Conservation (phyloP, 805 yeast species). For the Priceomyces castillae region DNA sequence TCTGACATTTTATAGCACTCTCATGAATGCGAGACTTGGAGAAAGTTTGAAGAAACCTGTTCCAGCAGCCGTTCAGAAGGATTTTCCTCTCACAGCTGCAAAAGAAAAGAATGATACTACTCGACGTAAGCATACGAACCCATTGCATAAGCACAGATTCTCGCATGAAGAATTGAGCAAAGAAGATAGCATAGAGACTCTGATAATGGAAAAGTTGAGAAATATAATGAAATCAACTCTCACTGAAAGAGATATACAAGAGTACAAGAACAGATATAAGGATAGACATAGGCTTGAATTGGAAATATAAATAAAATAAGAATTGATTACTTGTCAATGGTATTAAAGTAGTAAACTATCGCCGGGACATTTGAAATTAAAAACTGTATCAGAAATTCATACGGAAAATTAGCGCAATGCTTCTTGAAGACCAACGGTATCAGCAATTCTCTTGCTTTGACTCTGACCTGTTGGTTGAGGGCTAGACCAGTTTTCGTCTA, state of each 20-base stretch:
- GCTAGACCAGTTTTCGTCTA: slow-evolving; percentile 26
- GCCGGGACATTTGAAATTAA: too few species aligned
- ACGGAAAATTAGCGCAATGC: slow-evolving; percentile 16
- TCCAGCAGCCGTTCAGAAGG: too few species aligned
- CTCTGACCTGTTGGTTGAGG: slow-evolving; percentile 6
- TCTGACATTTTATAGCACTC: slow-evolving; percentile 6
- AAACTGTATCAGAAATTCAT: too few species aligned
- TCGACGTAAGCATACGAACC: not conserved
- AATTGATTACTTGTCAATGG: too few species aligned
- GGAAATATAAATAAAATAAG: too few species aligned
- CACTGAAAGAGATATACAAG: slow-evolving; percentile 11
- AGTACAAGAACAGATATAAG: slow-evolving; percentile 12
- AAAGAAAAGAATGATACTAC: too few species aligned
- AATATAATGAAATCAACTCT: slow-evolving; percentile 12
- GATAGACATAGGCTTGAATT: slow-evolving; percentile 9
- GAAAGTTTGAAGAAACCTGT: not conserved
- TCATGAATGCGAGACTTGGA: slow-evolving; percentile 2
- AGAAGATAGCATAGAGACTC: not conserved
- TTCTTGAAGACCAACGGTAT: slow-evolving; percentile 34
- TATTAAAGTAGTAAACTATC: too few species aligned
- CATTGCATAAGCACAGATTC: not conserved
- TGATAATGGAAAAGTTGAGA: slow-evolving; percentile 6
- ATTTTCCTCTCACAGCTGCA: not conserved
- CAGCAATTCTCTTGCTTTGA: slow-evolving; percentile 13
- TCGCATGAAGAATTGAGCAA: slow-evolving; percentile 1